A percentile compares a stretch with the other conserved stretches of the same genome.
Conservation (phyloP, 768 basidiomycete species). For the Boletellus emodensis region DNA sequence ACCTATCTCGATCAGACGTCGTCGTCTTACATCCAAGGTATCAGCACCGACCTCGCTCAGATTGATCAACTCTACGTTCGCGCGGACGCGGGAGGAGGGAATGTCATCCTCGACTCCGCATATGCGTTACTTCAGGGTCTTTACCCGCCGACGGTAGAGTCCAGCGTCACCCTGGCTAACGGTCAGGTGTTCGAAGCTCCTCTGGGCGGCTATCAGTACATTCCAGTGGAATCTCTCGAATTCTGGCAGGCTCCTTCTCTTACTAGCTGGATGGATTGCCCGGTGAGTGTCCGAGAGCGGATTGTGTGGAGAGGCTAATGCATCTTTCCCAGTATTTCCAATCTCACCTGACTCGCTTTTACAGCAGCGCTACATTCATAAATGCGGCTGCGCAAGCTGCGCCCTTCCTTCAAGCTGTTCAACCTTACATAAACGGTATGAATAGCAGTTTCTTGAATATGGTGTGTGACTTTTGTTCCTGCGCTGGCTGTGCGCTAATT, state of each 20-base stretch:
- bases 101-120: constrained; percentile 78
- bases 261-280: constrained; percentile 72
- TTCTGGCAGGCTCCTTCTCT: constrained; percentile 54
- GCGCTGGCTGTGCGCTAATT: constrained; percentile 6
- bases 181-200: constrained; percentile 65
- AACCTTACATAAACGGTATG: constrained; percentile 65
- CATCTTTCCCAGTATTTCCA: constrained; percentile 23
- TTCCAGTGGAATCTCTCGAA: constrained; percentile 63
- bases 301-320: neutral
- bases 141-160: constrained; percentile 68
- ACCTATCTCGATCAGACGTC: constrained; percentile 63
- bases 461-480: constrained; percentile 37
- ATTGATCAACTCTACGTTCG: constrained; percentile 66
- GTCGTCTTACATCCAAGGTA: constrained; percentile 61
- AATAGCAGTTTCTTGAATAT: constrained; percentile 62
- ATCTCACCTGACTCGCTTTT: constrained; percentile 20
- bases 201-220: constrained; percentile 30
- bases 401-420: constrained; percentile 60
- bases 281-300: constrained; percentile 27
- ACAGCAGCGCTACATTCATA: constrained; percentile 45
- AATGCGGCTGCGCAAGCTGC: constrained; percentile 48
- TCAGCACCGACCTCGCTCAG: constrained; percentile 62
- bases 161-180: constrained; percentile 68
- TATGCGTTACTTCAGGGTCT: constrained; percentile 80
- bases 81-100: constrained; percentile 77